Percentiles rank a stretch among this genome's conserved stretches.
Conservation (phyloP, 2,329 filamentous ascomycete species). For the Helotiales sp. region DNA sequence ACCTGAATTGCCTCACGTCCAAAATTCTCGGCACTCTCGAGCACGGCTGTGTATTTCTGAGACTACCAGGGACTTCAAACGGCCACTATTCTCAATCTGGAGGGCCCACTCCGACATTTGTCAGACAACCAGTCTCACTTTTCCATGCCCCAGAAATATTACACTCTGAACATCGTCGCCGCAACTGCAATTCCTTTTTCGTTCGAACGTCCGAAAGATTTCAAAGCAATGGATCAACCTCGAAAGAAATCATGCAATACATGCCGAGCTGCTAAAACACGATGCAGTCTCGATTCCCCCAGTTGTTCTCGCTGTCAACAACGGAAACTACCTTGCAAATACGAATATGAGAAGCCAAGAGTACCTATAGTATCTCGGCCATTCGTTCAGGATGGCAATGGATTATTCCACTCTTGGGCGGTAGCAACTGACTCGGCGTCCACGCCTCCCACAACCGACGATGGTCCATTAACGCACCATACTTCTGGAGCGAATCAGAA, state of each 20-base stretch:
- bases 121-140: too few species aligned
- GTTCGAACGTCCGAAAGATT: neutral
- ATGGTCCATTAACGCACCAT: neutral
- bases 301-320: slow-evolving; percentile 14
- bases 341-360: slow-evolving; percentile 5
- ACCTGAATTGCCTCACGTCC: too few species aligned
- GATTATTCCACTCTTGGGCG: slow-evolving; percentile 13
- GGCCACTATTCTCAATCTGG: neutral
- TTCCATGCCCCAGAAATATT: too few species aligned
- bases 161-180: too few species aligned
- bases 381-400: neutral
- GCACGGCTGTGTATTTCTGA: too few species aligned
- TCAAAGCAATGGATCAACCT: slow-evolving; percentile 5
- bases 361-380: neutral
- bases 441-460: neutral
- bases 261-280: slow-evolving; percentile 16
- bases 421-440: neutral
- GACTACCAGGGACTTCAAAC: neutral
- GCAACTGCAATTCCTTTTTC: too few species aligned
- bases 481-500: neutral
- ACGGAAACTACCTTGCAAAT: slow-evolving; percentile 13
- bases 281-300: slow-evolving; percentile 18
- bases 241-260: slow-evolving; percentile 19
- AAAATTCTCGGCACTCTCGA: too few species aligned
- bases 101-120: slow-evolving; percentile 3